Conservation (phyloP, 2,329 filamentous ascomycete genomes). For the Boeremia exigua region DNA sequence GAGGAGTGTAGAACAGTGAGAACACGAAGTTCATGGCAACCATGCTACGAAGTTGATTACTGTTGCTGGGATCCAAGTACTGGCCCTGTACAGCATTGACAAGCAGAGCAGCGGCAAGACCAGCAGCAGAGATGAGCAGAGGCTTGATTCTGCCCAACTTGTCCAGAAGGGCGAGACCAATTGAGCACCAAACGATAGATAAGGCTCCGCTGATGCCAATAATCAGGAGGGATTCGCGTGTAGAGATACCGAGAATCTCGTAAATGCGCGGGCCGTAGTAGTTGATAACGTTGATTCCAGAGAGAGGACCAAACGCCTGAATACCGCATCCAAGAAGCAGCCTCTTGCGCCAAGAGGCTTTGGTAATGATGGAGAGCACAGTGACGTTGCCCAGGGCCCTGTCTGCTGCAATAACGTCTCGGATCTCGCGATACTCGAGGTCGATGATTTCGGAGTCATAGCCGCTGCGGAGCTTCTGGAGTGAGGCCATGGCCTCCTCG, state of each 20-base stretch:
- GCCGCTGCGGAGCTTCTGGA: conserved; percentile 27
- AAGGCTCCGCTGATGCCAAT: conserved; percentile 60
- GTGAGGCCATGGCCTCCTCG: conserved; percentile 51
- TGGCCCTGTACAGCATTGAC: conserved; percentile 51
- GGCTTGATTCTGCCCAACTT: conserved; percentile 57
- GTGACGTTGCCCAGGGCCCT: conserved; percentile 43
- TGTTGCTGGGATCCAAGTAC: conserved; percentile 45
- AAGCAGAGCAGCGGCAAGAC: conserved; percentile 43
- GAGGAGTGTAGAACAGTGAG: conserved; percentile 52
- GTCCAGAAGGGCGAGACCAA: conserved; percentile 55
- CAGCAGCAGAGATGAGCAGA: conserved; percentile 53
- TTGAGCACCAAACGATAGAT: conserved; percentile 55
- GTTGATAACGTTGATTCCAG: conserved; percentile 53
- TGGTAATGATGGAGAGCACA: conserved; percentile 53
- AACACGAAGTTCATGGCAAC: conserved; percentile 58
- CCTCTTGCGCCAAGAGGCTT: conserved; percentile 54
- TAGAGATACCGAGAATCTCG: conserved; percentile 52
- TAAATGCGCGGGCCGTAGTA: conserved; percentile 55
- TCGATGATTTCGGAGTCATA: conserved; percentile 27
- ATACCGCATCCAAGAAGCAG: conserved; percentile 57
- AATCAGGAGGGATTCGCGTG: conserved; percentile 56
- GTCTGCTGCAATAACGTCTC: conserved; percentile 30
- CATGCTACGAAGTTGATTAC: conserved; percentile 51
- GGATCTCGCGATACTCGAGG: conserved; percentile 32
- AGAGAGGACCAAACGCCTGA: conserved; percentile 57